Conservation (phyloP, 441 rosid genomes). For the Croton setiger region DNA sequence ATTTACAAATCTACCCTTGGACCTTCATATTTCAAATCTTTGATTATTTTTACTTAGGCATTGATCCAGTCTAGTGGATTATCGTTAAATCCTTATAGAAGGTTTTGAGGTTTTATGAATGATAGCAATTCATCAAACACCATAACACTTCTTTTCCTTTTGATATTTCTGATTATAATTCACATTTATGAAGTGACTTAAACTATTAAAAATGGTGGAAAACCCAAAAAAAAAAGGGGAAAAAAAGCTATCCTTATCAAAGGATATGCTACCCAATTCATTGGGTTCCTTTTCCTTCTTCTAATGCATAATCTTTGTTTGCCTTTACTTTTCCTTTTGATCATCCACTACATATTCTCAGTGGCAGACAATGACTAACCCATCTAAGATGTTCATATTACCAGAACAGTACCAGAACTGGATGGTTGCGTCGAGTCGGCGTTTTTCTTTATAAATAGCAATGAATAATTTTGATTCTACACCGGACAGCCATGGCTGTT, state of each 20-base stretch:
- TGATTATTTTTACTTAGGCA: neutral
- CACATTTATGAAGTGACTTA: too few relatives aligned
- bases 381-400: neutral
- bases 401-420: neutral
- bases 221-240: constrained; percentile 7
- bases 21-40: neutral
- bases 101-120: constrained; percentile 13
- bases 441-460: neutral
- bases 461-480: neutral
- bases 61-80: neutral
- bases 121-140: neutral
- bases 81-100: neutral
- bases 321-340: constrained; percentile 11
- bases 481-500: neutral
- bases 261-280: constrained; percentile 18
- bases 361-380: constrained; percentile 32
- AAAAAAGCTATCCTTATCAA: constrained; percentile 20
- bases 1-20: neutral
- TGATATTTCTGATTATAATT: too few relatives aligned
- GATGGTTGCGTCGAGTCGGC: neutral
- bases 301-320: constrained; percentile 1
- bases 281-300: constrained; percentile 7
- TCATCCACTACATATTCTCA: neutral
- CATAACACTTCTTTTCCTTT: neutral
- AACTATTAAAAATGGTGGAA: neutral